phyloP scores from a whole-genome alignment of 306 rosid species.

The Luffa acutangula region DNA sequence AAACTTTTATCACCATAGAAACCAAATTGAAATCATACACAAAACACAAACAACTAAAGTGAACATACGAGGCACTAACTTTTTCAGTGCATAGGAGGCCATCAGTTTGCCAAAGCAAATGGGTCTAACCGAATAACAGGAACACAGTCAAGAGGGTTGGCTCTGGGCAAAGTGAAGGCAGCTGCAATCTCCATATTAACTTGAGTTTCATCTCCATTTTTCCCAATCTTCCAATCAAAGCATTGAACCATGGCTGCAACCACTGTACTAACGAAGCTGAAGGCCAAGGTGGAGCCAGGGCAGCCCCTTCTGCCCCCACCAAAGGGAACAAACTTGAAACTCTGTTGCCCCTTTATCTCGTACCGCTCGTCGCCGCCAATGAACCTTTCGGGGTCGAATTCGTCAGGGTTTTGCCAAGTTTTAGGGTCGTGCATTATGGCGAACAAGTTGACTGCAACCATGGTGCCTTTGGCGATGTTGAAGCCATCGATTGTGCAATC shows the following conservation, averaged over 20 bases:
- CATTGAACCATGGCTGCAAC: constrained; percentile 8
- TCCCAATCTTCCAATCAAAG: constrained; percentile 12
- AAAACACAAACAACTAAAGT: too few relatives aligned
- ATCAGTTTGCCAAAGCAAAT: background rate
- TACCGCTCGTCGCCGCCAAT: background rate
- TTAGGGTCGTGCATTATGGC: background rate
- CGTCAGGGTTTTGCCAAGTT: background rate
- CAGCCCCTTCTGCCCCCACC: background rate
- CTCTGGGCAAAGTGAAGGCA: constrained; percentile 2
- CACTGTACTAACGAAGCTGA: background rate
- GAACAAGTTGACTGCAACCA: background rate
- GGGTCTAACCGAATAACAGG: constrained; percentile 2
- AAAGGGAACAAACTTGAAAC: background rate
- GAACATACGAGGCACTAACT: too few relatives aligned
- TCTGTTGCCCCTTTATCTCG: background rate
- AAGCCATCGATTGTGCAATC: background rate
- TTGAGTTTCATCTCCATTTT: background rate
- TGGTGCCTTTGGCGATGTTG: background rate
- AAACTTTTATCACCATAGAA: too few relatives aligned
- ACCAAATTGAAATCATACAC: too few relatives aligned
- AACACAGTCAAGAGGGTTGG: background rate
- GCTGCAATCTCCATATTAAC: constrained; percentile 3
- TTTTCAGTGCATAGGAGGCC: too few relatives aligned
- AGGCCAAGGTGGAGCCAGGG: constrained; percentile 5
- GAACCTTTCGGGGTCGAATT: background rate